Conservation (phyloP, 352 stramenopile species). For the Phytophthora foliorum region DNA sequence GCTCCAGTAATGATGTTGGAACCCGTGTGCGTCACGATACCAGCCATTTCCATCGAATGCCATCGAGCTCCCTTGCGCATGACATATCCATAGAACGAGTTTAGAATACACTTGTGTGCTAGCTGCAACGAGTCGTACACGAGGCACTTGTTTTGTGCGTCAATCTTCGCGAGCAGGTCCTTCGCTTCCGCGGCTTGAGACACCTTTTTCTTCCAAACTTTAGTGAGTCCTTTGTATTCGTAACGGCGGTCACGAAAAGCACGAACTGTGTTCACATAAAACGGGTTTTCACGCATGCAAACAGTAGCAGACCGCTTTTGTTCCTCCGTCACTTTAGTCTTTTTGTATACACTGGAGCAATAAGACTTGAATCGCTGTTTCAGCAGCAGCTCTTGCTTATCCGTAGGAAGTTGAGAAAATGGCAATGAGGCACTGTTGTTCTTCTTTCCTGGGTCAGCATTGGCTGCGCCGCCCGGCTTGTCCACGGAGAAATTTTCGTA, state of each 20-base stretch:
- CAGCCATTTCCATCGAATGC: constrained; percentile 99
- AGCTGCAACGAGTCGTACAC: constrained; percentile 99
- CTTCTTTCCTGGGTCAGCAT: constrained; percentile 18
- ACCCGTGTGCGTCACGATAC: constrained; percentile 99
- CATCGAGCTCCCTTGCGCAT: constrained; percentile 99
- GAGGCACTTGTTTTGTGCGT: constrained; percentile 90
- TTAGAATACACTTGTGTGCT: constrained; percentile 99
- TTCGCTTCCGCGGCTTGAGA: constrained; percentile 80
- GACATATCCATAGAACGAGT: constrained; percentile 99
- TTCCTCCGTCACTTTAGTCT: constrained; percentile 97
- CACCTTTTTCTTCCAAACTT: constrained; percentile 93
- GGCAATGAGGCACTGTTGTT: constrained; percentile 44
- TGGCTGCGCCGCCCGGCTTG: constrained; percentile 19
- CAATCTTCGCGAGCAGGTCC: constrained; percentile 87
- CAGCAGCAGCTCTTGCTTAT: constrained; percentile 73
- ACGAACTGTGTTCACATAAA: constrained; percentile 99
- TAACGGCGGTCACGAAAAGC: constrained; percentile 99
- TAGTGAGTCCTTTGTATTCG: constrained; percentile 99
- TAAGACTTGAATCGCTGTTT: constrained; percentile 94
- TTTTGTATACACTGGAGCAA: constrained; percentile 98
- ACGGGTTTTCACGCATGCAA: constrained; percentile 99
- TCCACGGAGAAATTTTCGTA: constrained; percentile 86
- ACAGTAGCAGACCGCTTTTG: constrained; percentile 96
- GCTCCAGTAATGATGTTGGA: constrained; percentile 98
- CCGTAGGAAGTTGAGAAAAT: constrained; percentile 63